phyloP scores from a whole-genome alignment of 805 yeast genomes.

The Ogataea polymorpha region DNA sequence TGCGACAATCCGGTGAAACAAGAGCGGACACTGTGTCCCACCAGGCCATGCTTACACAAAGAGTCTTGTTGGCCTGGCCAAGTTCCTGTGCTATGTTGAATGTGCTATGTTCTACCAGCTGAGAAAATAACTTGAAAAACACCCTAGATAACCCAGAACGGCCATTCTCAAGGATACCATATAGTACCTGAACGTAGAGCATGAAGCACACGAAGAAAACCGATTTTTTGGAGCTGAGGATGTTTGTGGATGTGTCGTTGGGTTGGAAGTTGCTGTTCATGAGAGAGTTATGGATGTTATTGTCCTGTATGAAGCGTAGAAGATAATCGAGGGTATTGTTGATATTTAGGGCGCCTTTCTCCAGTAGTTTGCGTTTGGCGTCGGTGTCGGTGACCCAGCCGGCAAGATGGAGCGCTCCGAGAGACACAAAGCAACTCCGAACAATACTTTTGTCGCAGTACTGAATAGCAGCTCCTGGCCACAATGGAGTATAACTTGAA shows the following conservation, averaged over 20 bases:
- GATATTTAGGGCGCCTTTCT: slow-evolving; percentile 44
- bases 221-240: slow-evolving; percentile 14
- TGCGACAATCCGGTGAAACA: slow-evolving; percentile 41
- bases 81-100: slow-evolving; percentile 28
- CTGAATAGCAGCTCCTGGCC: slow-evolving; percentile 48
- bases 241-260: slow-evolving; percentile 6
- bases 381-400: slow-evolving; percentile 33
- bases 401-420: slow-evolving; percentile 44
- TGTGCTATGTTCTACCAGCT: slow-evolving; percentile 33
- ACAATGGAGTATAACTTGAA: slow-evolving; percentile 42
- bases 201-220: slow-evolving; percentile 34
- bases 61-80: slow-evolving; percentile 33
- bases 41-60: slow-evolving; percentile 37
- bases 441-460: slow-evolving; percentile 50
- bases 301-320: slow-evolving; percentile 35
- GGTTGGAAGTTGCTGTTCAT: slow-evolving; percentile 6
- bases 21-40: slow-evolving; percentile 42
- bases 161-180: slow-evolving; percentile 40
- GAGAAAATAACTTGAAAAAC: slow-evolving; percentile 38
- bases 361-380: slow-evolving; percentile 41
- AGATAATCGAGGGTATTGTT: slow-evolving; percentile 45
- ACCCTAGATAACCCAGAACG: slow-evolving; percentile 37
- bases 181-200: slow-evolving; percentile 39
- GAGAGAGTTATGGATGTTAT: slow-evolving; percentile 13
- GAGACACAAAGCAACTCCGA: slow-evolving; percentile 46